Percentiles rank a stretch among this genome's conserved stretches.
Evolutionary conservation across 1,284 basidiomycete species (phyloP).

Genomic region (Boletus mariae): DNA sequence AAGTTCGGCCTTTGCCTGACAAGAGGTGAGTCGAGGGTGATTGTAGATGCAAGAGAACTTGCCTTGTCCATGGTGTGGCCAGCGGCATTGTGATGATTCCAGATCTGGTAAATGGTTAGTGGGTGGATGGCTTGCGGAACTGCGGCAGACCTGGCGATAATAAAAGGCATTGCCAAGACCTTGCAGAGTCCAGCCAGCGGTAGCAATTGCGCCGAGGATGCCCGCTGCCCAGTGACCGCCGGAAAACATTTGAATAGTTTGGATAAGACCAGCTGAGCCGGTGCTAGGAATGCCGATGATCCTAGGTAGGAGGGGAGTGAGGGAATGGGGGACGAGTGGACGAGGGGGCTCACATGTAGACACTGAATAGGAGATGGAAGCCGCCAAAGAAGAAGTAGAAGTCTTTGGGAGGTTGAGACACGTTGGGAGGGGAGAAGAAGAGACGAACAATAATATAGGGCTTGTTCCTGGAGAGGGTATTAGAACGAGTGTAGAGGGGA

Average conservation of each 20-base stretch:
- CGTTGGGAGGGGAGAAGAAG: conserved; percentile 10
- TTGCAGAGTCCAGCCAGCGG: conserved; percentile 86
- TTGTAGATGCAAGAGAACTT: conserved; percentile 18
- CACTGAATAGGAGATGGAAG: conserved; percentile 87
- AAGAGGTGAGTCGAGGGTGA: conserved; percentile 8
- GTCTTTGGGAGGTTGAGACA: conserved; percentile 50
- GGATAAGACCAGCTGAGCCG: conserved; percentile 93
- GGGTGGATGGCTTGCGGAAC: conserved; percentile 5
- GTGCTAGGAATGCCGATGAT: conserved; percentile 88
- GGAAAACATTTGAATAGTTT: conserved; percentile 80
- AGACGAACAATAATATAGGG: conserved; percentile 75
- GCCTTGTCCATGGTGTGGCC: conserved; percentile 84
- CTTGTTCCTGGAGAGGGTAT: conserved; percentile 61
- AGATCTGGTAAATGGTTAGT: conserved; percentile 56
- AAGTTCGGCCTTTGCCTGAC: conserved; percentile 80
- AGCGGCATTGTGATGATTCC: conserved; percentile 76
- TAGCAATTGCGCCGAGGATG: conserved; percentile 76
- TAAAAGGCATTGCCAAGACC: conserved; percentile 80
- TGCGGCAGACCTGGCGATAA: conserved; percentile 63
- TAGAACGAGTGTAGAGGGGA: conserved; percentile 12
- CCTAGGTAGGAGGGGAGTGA: conserved; percentile 45
- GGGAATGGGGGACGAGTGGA: conserved; percentile 9
- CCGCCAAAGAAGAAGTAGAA: conserved; percentile 94
- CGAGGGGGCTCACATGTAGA: conserved; percentile 68
- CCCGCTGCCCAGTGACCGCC: conserved; percentile 65